These are phyloP conservation scores for Cyberlindnera petersonii DNA, from an alignment of 805 yeast genomes.

Conservation along the genomic window DNA sequence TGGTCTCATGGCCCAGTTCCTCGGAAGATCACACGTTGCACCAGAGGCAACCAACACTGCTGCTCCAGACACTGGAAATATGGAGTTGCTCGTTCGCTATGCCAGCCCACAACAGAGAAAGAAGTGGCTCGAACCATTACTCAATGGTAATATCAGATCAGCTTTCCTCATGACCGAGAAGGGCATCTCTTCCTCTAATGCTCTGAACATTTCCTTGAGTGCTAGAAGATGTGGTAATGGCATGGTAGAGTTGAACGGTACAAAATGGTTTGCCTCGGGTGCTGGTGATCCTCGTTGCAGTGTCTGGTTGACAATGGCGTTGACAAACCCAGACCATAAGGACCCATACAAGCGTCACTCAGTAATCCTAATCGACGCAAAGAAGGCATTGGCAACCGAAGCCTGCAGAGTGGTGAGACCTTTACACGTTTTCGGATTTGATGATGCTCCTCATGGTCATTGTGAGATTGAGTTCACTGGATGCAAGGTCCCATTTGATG, in stretches of 20 bases:
- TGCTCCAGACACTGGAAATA: constrained; percentile 68
- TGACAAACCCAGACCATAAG: constrained; percentile 24
- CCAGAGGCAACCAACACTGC: constrained; percentile 57
- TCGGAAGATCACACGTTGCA: constrained; percentile 51
- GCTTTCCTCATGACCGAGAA: constrained; percentile 66
- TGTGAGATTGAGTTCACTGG: constrained; percentile 52
- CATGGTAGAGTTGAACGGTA: constrained; percentile 49
- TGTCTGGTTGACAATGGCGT: constrained; percentile 31
- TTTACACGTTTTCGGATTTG: constrained; percentile 52
- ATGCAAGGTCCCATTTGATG: constrained; percentile 42
- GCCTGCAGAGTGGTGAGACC: constrained; percentile 47
- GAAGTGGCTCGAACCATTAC: constrained; percentile 49
- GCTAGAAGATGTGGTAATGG: constrained; percentile 41
- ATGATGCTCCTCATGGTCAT: constrained; percentile 73
- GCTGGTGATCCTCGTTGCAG: constrained; percentile 63
- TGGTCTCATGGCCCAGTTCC: constrained; percentile 59
- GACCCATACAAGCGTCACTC: constrained; percentile 50
- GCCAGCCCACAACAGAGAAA: constrained; percentile 41
- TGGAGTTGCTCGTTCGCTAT: constrained; percentile 36
- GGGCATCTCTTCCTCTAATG: constrained; percentile 58
- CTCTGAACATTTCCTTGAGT: constrained; percentile 49
- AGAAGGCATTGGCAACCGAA: constrained; percentile 46
- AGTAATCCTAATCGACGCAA: constrained; percentile 50
- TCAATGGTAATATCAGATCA: constrained; percentile 52
- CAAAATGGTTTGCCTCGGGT: constrained; percentile 70